A percentile compares a stretch with the other conserved stretches of the same genome.
phyloP scores from a whole-genome alignment of 768 basidiomycete genomes.

The Boletus subparvulus region DNA sequence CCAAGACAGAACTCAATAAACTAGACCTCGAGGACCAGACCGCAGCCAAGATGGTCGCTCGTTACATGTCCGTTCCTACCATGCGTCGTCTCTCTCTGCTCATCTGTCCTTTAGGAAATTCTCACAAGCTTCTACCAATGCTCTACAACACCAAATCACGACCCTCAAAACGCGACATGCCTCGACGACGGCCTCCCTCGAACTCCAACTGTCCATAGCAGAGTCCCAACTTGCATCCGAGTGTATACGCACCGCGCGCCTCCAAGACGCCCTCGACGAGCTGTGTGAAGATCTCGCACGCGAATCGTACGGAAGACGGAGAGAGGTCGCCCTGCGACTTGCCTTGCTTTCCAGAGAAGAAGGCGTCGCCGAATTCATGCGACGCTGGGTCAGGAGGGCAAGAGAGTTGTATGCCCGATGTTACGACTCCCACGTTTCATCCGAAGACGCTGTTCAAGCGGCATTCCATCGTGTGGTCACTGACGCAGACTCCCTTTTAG shows the following conservation, averaged over 20 bases:
- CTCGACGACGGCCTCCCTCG: slow-evolving; percentile 57
- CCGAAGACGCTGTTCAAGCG: slow-evolving; percentile 20
- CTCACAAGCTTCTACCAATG: slow-evolving; percentile 70
- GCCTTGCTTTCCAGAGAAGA: slow-evolving; percentile 67
- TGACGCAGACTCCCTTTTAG: slow-evolving; percentile 38
- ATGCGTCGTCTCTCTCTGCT: background rate
- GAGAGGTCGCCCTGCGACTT: slow-evolving; percentile 68
- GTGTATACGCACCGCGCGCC: slow-evolving; percentile 41
- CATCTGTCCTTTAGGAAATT: slow-evolving; percentile 59
- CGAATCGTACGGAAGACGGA: slow-evolving; percentile 68
- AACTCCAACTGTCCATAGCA: slow-evolving; percentile 46
- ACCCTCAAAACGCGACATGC: slow-evolving; percentile 61
- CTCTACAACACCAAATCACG: slow-evolving; percentile 59
- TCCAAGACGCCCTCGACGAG: slow-evolving; percentile 67
- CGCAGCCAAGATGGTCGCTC: slow-evolving; percentile 79
- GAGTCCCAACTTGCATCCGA: slow-evolving; percentile 46
- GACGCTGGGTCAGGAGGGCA: slow-evolving; percentile 54
- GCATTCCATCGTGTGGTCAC: slow-evolving; percentile 34
- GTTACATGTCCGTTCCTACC: slow-evolving; percentile 67
- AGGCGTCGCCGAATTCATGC: slow-evolving; percentile 49
- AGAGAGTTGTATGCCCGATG: slow-evolving; percentile 42
- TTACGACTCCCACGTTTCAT: slow-evolving; percentile 6
- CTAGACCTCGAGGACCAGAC: slow-evolving; percentile 65
- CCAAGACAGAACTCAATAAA: slow-evolving; percentile 52
- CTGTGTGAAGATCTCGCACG: slow-evolving; percentile 68